phyloP scores from a whole-genome alignment of 108 stramenopile genomes.

The Licmophora abbreviata region DNA sequence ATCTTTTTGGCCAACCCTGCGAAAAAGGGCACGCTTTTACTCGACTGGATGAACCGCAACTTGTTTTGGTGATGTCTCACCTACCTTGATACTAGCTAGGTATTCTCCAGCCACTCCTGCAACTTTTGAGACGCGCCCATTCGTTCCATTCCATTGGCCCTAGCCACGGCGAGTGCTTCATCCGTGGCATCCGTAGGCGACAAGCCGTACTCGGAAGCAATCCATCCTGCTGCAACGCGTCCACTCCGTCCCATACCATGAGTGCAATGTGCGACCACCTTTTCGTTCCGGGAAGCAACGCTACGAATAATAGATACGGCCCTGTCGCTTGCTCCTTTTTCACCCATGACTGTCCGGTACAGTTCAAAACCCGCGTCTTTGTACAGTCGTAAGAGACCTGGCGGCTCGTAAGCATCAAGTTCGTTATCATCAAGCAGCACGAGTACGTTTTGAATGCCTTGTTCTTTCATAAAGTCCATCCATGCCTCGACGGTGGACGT shows the following conservation, averaged over 20 bases:
- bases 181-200: conserved; percentile 29
- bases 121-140: conserved; percentile 27
- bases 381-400: conserved; percentile 25
- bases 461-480: conserved; percentile 24
- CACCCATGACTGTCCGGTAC: conserved; percentile 12
- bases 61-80: too few relatives aligned
- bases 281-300: conserved; percentile 14
- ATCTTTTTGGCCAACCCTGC: too few relatives aligned
- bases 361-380: conserved; percentile 9
- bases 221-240: conserved; percentile 41
- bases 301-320: conserved; percentile 13
- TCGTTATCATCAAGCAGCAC: conserved; percentile 22
- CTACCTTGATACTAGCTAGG: too few relatives aligned
- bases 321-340: conserved; percentile 9
- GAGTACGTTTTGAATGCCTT: conserved; percentile 19
- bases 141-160: conserved; percentile 28
- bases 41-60: too few relatives aligned
- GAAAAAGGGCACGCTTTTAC: too few relatives aligned
- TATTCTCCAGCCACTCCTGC: conserved; percentile 16
- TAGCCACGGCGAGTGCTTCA: conserved; percentile 28
- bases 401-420: conserved; percentile 22
- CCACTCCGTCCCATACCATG: conserved; percentile 43
- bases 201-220: conserved; percentile 28
- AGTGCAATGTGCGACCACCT: conserved; percentile 40
- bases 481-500: conserved; percentile 21